Conservation (phyloP, 176 grass and related monocot species). For the Alloteropsis semialata region DNA sequence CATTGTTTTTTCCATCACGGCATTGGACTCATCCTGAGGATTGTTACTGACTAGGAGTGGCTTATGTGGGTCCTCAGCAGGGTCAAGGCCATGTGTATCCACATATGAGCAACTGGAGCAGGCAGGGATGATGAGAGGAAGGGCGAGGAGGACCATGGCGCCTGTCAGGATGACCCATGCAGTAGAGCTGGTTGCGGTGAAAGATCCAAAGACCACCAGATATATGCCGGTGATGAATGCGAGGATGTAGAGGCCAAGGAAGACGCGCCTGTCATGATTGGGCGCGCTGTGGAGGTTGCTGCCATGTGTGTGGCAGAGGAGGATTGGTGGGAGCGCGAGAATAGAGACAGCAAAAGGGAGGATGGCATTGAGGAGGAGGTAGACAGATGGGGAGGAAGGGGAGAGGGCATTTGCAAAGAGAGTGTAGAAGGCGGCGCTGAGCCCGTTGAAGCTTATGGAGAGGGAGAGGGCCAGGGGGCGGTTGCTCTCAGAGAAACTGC, state of each 20-base stretch:
- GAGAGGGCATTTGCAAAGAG: slow-evolving; percentile 53
- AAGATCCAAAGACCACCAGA: slow-evolving; percentile 62
- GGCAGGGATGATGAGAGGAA: slow-evolving; percentile 63
- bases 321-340: slow-evolving; percentile 55
- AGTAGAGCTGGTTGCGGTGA: slow-evolving; percentile 33
- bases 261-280: slow-evolving; percentile 46
- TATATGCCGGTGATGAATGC: slow-evolving; percentile 80
- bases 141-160: slow-evolving; percentile 61
- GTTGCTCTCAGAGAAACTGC: slow-evolving; percentile 57
- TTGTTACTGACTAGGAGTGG: slow-evolving; percentile 24
- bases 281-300: slow-evolving; percentile 31
- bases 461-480: slow-evolving; percentile 84
- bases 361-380: slow-evolving; percentile 79
- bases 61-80: slow-evolving; percentile 17
- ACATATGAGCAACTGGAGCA: slow-evolving; percentile 30
- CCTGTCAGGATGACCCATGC: slow-evolving; percentile 58
- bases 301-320: slow-evolving; percentile 47
- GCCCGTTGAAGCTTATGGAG: slow-evolving; percentile 89
- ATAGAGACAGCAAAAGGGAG: slow-evolving; percentile 56
- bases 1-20: background rate
- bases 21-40: background rate
- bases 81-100: slow-evolving; percentile 24
- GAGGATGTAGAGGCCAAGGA: slow-evolving; percentile 68
- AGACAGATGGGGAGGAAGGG: slow-evolving; percentile 46
- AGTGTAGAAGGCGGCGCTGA: slow-evolving; percentile 79